A percentile compares a stretch with the other conserved stretches of the same genome.
These are phyloP conservation scores for Suillus ampliporus DNA, from an alignment of 768 basidiomycete species.

Conservation along the genomic window DNA sequence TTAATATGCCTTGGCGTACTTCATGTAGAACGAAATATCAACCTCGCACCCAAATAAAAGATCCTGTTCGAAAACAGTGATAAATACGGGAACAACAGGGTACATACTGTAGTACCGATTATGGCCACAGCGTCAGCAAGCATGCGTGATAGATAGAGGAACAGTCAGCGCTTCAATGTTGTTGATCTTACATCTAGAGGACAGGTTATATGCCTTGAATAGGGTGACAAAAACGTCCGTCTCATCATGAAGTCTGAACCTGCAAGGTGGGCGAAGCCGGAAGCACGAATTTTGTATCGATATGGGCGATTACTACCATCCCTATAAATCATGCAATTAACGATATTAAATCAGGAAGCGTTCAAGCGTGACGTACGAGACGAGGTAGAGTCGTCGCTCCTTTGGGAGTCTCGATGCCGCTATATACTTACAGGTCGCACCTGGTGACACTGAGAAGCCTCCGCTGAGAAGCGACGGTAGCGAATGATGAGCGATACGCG, in stretches of 20 bases:
- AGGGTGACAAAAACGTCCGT: conserved; percentile 54
- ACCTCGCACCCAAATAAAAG: conserved; percentile 88
- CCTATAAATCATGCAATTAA: conserved; percentile 39
- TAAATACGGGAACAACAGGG: conserved; percentile 13
- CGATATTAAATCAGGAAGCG: neutral
- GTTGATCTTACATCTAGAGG: conserved; percentile 42
- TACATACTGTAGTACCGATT: conserved; percentile 92
- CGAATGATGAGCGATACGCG: conserved; percentile 7
- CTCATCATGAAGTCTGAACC: conserved; percentile 99
- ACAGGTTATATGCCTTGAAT: conserved; percentile 16
- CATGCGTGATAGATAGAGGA: conserved; percentile 64
- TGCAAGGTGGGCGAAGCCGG: conserved; percentile 94
- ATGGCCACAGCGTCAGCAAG: conserved; percentile 94
- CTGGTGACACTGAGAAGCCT: conserved; percentile 94
- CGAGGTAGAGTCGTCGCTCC: conserved; percentile 97
- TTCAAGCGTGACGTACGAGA: conserved; percentile 64
- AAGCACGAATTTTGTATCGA: conserved; percentile 95
- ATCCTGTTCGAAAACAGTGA: conserved; percentile 50
- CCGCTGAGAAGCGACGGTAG: conserved; percentile 85
- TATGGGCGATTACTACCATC: conserved; percentile 97
- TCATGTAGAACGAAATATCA: neutral
- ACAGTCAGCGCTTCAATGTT: conserved; percentile 13
- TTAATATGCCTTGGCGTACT: neutral
- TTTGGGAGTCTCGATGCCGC: conserved; percentile 97
- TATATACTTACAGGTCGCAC: too few species aligned